Evolutionary conservation across 164 flowering plant genomes (phyloP).

Genomic region (Vitis labrusca): DNA sequence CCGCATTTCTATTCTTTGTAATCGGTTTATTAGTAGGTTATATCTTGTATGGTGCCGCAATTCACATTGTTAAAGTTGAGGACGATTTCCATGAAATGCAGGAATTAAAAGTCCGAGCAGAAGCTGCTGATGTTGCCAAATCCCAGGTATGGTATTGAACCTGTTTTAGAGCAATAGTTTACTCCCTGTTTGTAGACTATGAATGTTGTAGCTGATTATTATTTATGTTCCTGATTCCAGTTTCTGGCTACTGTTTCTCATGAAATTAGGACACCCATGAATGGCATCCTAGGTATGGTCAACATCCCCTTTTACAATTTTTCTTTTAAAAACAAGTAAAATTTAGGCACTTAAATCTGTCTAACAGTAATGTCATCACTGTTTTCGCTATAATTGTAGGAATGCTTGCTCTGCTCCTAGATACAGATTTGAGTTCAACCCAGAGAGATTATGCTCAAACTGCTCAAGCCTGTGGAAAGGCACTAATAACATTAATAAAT

Average conservation of each 20-base stretch:
- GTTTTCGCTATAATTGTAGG: slow-evolving; percentile 40
- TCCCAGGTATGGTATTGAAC: slow-evolving; percentile 61
- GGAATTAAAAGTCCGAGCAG: slow-evolving; percentile 79
- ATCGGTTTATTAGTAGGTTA: slow-evolving; percentile 66
- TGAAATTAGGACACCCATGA: slow-evolving; percentile 97
- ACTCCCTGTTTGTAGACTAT: not conserved
- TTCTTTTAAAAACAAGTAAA: not conserved
- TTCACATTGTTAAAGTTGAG: slow-evolving; percentile 80
- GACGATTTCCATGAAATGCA: slow-evolving; percentile 82
- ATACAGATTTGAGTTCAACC: slow-evolving; percentile 71
- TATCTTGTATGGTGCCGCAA: slow-evolving; percentile 64
- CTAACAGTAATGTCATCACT: not conserved
- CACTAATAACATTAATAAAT: slow-evolving; percentile 79
- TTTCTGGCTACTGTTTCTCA: slow-evolving; percentile 98
- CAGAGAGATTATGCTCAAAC: slow-evolving; percentile 87
- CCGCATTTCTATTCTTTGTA: slow-evolving; percentile 58
- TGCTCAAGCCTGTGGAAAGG: slow-evolving; percentile 88
- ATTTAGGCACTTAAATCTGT: not conserved
- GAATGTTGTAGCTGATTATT: slow-evolving; percentile 5
- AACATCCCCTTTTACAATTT: not conserved
- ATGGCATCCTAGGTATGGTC: slow-evolving; percentile 86
- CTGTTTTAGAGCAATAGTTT: not conserved
- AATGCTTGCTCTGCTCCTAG: slow-evolving; percentile 83
- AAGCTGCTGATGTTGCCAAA: slow-evolving; percentile 95
- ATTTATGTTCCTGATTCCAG: slow-evolving; percentile 36